phyloP scores from a whole-genome alignment of 2,329 filamentous ascomycete species.

The Fusarium sp. region DNA sequence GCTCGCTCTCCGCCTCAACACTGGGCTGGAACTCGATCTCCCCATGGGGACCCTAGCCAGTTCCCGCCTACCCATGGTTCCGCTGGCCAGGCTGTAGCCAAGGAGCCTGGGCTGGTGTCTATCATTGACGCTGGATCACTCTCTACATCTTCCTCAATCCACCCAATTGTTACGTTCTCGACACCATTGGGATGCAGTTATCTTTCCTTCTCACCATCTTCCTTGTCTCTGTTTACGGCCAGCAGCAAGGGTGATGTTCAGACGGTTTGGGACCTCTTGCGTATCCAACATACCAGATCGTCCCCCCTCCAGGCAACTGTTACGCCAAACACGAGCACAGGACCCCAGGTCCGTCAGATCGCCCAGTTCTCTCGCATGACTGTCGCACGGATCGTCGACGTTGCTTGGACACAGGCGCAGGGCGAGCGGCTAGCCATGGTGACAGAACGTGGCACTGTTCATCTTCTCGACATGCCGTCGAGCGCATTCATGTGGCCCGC shows the following conservation, averaged over 20 bases:
- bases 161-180: conserved; percentile 78
- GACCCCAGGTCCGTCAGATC: conserved; percentile 80
- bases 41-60: conserved; percentile 61
- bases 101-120: conserved; percentile 80
- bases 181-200: conserved; percentile 83
- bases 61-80: conserved; percentile 83
- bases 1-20: conserved; percentile 61
- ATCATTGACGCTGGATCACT: conserved; percentile 78
- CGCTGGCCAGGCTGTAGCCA: conserved; percentile 65
- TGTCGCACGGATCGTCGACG: conserved; percentile 89
- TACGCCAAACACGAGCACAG: conserved; percentile 58
- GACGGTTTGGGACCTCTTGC: conserved; percentile 83
- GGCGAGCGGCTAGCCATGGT: conserved; percentile 89
- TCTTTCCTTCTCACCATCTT: conserved; percentile 80
- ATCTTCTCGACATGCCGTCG: conserved; percentile 87
- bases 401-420: conserved; percentile 85
- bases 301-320: conserved; percentile 67
- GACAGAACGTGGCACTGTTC: conserved; percentile 94
- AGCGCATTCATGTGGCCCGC: conserved; percentile 91
- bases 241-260: conserved; percentile 88
- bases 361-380: conserved; percentile 93
- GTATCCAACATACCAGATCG: conserved; percentile 71
- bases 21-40: conserved; percentile 59
- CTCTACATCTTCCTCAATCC: conserved; percentile 62
- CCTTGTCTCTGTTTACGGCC: conserved; percentile 80